phyloP scores from a whole-genome alignment of 225 moss, liverwort and hornwort species.

The Physcomitrium patens region DNA sequence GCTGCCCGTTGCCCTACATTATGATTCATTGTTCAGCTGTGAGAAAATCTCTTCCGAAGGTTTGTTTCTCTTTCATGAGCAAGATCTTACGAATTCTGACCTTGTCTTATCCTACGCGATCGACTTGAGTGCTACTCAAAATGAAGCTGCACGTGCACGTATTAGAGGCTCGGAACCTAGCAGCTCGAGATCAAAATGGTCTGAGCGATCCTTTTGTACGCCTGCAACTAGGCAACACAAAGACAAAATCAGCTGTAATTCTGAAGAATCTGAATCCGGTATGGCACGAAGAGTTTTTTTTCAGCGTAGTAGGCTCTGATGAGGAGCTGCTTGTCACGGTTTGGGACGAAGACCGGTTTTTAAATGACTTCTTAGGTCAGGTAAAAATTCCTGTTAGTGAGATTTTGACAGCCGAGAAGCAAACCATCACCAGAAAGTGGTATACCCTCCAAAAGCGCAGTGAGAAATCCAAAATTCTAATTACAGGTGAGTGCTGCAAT shows the following conservation, averaged over 20 bases:
- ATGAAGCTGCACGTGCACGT: slow-evolving; percentile 94
- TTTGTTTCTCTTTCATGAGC: neutral
- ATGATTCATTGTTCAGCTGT: neutral
- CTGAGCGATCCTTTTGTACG: slow-evolving; percentile 88
- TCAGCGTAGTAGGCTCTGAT: slow-evolving; percentile 72
- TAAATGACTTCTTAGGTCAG: slow-evolving; percentile 79
- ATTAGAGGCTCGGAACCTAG: slow-evolving; percentile 69
- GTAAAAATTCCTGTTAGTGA: slow-evolving; percentile 58
- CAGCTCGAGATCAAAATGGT: slow-evolving; percentile 73
- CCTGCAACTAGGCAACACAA: slow-evolving; percentile 74
- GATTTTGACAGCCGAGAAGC: slow-evolving; percentile 67
- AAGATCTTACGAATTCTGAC: slow-evolving; percentile 1
- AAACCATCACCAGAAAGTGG: slow-evolving; percentile 62
- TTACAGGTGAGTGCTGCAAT: slow-evolving; percentile 50
- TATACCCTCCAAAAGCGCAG: slow-evolving; percentile 63
- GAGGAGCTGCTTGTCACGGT: slow-evolving; percentile 77
- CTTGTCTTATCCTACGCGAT: neutral
- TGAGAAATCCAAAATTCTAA: slow-evolving; percentile 68
- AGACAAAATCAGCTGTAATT: slow-evolving; percentile 69
- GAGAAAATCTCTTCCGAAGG: neutral
- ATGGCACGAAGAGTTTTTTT: slow-evolving; percentile 94
- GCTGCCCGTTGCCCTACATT: too few relatives aligned
- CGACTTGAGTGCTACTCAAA: slow-evolving; percentile 1
- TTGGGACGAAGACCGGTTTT: slow-evolving; percentile 87
- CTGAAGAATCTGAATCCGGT: slow-evolving; percentile 77